These are phyloP conservation scores for Podila epigama DNA, from an alignment of 192 early-diverging fungal species.

Conservation along the genomic window DNA sequence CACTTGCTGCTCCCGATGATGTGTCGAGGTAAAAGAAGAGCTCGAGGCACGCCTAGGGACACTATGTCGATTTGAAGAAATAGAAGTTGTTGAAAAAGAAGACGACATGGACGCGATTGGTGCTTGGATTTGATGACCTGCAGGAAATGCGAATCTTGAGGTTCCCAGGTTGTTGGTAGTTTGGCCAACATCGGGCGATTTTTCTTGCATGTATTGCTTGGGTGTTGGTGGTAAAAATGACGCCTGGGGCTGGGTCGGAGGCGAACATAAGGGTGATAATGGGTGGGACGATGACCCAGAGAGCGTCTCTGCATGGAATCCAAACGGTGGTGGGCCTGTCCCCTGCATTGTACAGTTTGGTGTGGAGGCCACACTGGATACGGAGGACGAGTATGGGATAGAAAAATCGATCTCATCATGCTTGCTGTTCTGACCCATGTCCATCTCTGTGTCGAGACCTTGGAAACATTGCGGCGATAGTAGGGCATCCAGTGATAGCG, in stretches of 20 bases:
- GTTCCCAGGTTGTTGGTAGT: background rate
- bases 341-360: constrained; percentile 14
- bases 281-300: constrained; percentile 24
- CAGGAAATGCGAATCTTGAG: constrained; percentile 5
- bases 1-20: constrained; percentile 9
- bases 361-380: constrained; percentile 31
- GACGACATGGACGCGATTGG: too few species aligned
- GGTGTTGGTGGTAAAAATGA: constrained; percentile 38
- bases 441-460: constrained; percentile 2
- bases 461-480: constrained; percentile 2
- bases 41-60: constrained; percentile 32
- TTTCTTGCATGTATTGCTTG: constrained; percentile 16
- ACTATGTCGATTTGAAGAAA: constrained; percentile 7
- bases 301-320: constrained; percentile 8
- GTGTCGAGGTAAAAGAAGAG: constrained; percentile 30
- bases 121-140: constrained; percentile 18
- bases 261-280: constrained; percentile 32
- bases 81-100: too few species aligned
- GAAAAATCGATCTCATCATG: constrained; percentile 34
- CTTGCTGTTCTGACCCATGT: background rate
- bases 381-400: constrained; percentile 7
- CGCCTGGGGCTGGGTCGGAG: constrained; percentile 25
- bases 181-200: constrained; percentile 5
- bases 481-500: background rate
- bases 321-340: constrained; percentile 6